These are phyloP conservation scores for Alternaria viburni DNA, from an alignment of 2,329 filamentous ascomycete genomes.

Conservation along the genomic window DNA sequence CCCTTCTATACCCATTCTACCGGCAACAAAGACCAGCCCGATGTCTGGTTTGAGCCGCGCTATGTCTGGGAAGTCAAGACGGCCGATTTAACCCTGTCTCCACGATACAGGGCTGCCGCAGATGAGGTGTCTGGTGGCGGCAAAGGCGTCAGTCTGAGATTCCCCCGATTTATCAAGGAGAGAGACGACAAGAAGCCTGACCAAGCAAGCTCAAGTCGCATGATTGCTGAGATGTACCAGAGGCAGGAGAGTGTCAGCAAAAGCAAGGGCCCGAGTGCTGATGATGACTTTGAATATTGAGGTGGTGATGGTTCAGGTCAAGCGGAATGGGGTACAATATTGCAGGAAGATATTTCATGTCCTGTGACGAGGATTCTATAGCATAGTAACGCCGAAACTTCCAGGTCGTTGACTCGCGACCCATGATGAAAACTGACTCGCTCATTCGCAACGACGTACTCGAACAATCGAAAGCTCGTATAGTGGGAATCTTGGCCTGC, in stretches of 20 bases:
- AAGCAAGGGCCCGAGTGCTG: conserved; percentile 82
- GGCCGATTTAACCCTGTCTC: conserved; percentile 90
- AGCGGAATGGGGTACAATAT: neutral
- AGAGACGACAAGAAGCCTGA: conserved; percentile 97
- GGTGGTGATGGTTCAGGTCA: neutral
- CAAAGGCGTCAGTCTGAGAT: conserved; percentile 84
- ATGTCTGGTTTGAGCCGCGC: conserved; percentile 96
- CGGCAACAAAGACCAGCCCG: conserved; percentile 89
- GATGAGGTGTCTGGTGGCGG: conserved; percentile 75
- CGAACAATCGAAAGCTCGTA: neutral
- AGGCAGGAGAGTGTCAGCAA: conserved; percentile 91
- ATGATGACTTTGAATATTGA: conserved; percentile 98
- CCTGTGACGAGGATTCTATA: neutral
- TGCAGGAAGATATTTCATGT: neutral
- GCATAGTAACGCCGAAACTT: neutral
- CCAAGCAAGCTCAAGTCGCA: conserved; percentile 80
- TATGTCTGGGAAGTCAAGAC: conserved; percentile 98
- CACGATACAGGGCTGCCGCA: conserved; percentile 88
- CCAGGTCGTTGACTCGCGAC: neutral
- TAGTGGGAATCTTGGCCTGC: neutral
- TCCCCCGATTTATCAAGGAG: conserved; percentile 89
- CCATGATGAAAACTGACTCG: neutral
- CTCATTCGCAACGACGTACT: neutral
- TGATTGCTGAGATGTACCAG: conserved; percentile 96
- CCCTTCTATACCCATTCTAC: conserved; percentile 90